Conservation (phyloP, 768 basidiomycete genomes). For the Leccinum subtestaceum region DNA sequence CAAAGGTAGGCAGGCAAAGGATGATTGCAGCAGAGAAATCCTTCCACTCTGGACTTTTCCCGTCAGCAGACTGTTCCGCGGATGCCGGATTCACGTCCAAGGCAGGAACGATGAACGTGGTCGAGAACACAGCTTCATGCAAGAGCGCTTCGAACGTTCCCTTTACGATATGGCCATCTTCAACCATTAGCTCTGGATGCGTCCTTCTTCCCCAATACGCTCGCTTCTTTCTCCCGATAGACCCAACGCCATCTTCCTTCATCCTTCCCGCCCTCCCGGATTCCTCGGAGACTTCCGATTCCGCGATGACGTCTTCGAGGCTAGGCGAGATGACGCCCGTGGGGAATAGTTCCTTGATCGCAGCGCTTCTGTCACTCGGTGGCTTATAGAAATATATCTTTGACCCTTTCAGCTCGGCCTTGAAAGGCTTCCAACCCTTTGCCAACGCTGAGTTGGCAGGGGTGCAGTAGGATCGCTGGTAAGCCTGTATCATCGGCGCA, state of each 20-base stretch:
- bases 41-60: conserved; percentile 46
- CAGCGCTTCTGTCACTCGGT: conserved; percentile 61
- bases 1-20: conserved; percentile 56
- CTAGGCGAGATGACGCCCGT: conserved; percentile 54
- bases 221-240: conserved; percentile 50
- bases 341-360: conserved; percentile 74
- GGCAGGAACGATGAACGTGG: conserved; percentile 46
- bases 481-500: conserved; percentile 38
- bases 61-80: conserved; percentile 18
- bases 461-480: conserved; percentile 28
- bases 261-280: conserved; percentile 30
- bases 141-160: conserved; percentile 77
- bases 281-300: conserved; percentile 29
- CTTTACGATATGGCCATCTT: conserved; percentile 45
- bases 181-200: conserved; percentile 65
- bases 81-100: conserved; percentile 17
- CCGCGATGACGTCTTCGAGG: conserved; percentile 42
- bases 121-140: conserved; percentile 80
- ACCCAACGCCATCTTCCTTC: conserved; percentile 31
- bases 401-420: conserved; percentile 78
- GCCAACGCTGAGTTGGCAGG: conserved; percentile 39
- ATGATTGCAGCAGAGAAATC: conserved; percentile 62
- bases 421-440: conserved; percentile 86
- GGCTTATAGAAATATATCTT: conserved; percentile 88
- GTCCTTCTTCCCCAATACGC: conserved; percentile 76